These are phyloP conservation scores for Pilatotrama ljubarskyi DNA, from an alignment of 768 basidiomycete genomes.

Conservation along the genomic window DNA sequence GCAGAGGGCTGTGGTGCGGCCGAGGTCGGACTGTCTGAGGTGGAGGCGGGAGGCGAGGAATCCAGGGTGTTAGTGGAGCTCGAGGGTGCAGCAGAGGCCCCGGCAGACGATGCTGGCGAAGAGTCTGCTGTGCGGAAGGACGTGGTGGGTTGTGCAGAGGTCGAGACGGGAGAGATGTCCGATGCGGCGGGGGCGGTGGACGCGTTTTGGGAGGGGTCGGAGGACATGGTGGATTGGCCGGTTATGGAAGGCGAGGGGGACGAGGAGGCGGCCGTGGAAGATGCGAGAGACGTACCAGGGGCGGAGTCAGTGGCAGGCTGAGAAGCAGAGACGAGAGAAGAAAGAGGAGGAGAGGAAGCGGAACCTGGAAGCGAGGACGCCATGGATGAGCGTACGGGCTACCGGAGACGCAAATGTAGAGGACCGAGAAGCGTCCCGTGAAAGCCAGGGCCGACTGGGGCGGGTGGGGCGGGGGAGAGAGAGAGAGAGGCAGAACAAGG, in stretches of 20 bases:
- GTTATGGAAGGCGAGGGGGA: constrained; percentile 1
- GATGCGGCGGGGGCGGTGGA: background rate
- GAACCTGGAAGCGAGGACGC: constrained; percentile 16
- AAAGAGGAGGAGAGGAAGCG: constrained; percentile 19
- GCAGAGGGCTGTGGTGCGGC: constrained; percentile 15
- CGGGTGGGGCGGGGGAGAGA: background rate
- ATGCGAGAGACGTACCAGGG: constrained; percentile 21
- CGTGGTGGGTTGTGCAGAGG: background rate
- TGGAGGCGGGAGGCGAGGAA: constrained; percentile 6
- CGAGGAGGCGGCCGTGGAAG: constrained; percentile 23
- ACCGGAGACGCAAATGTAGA: background rate
- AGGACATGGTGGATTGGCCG: constrained; percentile 10
- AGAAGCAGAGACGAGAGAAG: constrained; percentile 22
- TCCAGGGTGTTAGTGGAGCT: background rate
- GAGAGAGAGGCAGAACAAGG: background rate
- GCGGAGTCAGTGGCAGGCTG: constrained; percentile 19
- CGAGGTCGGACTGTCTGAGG: constrained; percentile 22
- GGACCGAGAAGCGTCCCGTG: background rate
- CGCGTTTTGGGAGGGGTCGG: background rate
- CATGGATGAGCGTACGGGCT: constrained; percentile 4
- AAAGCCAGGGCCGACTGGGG: background rate
- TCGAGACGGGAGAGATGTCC: background rate
- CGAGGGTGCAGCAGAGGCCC: background rate
- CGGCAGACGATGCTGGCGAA: constrained; percentile 18
- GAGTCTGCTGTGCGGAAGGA: constrained; percentile 15